These are phyloP conservation scores for Curvularia sp. DNA, from an alignment of 2,329 filamentous ascomycete species.

Conservation along the genomic window DNA sequence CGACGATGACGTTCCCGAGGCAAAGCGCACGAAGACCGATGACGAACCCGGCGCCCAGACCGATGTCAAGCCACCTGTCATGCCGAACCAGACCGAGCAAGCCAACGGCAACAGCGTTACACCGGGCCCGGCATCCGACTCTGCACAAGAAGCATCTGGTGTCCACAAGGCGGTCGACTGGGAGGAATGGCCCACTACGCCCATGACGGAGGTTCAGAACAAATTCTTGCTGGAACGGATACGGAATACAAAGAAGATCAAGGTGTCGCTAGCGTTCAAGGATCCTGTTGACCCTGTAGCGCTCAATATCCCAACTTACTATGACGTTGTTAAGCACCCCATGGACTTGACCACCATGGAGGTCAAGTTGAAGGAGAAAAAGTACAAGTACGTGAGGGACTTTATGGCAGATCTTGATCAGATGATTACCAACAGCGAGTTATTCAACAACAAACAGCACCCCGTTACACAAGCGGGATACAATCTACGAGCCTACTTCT, in stretches of 20 bases:
- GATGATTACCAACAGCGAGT: conserved; percentile 78
- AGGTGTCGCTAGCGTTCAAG: conserved; percentile 77
- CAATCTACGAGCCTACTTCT: conserved; percentile 65
- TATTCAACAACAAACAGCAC: conserved; percentile 84
- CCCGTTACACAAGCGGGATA: conserved; percentile 73
- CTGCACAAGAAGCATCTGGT: conserved; percentile 41
- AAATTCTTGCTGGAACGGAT: conserved; percentile 71
- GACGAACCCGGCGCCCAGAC: conserved; percentile 39
- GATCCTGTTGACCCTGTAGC: conserved; percentile 79
- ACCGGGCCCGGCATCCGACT: conserved; percentile 32
- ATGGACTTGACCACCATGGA: conserved; percentile 89
- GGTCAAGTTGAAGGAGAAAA: conserved; percentile 72
- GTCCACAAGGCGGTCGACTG: conserved; percentile 45
- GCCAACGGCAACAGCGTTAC: conserved; percentile 38
- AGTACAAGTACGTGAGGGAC: conserved; percentile 73
- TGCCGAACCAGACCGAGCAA: conserved; percentile 45
- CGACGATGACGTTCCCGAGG: conserved; percentile 62
- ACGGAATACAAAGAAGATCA: conserved; percentile 83
- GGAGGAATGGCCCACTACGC: conserved; percentile 43
- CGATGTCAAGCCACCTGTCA: conserved; percentile 56
- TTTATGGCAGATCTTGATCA: conserved; percentile 78
- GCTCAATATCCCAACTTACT: conserved; percentile 77
- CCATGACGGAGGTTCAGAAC: conserved; percentile 63
- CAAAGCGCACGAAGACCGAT: conserved; percentile 83
- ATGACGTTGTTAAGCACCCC: conserved; percentile 74